Base-by-base conservation (phyloP, 2,329 filamentous ascomycete genomes). In the Neofusicoccum umdonicola region DNA sequence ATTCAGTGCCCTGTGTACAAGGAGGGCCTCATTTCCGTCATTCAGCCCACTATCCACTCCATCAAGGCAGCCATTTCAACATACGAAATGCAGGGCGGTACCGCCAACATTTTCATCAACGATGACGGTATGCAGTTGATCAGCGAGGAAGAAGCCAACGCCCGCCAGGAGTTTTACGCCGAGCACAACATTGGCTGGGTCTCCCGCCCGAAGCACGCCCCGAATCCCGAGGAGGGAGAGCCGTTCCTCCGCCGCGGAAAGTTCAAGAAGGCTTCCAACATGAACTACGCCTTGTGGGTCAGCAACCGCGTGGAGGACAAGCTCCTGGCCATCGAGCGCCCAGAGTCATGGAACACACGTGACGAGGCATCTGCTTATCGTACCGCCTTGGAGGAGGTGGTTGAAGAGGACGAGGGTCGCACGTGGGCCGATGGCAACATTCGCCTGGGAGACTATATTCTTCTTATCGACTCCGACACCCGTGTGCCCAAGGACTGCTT, bases 1-100 rank as follows among this genome's bases (percentile, higher is more conserved):
- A 90, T 96, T 48, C 92, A 96, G 73, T 93, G 91, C 74, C 92
- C 92, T 4, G 90, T 96, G 0, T 96, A 95, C 81, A 95, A 93
- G 76, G 92, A 96, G 75, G 91, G 91, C 68, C 83, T 96, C 2
- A 79, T 80, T 39, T 86, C 82, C 67, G 92, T 67, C 41, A 65
- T 67, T 44, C 50, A 57, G 37, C 56, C 50, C 4, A 37, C 27
- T 11, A 34, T 63, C 17, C 48, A 67, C 47, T 51, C 27, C 3
- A 63, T 65, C 63, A 65, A 65, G 50, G 88, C 91, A 71, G 81
- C 81, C 34, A 83, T 83, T 17, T 81, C 80, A 1, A 82, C 80
- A 11, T 83, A 83, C 67, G 81, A 83, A 66, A 77, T 82, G 71
- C 76, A 80, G 67, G 87, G 87, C 19, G 87, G 88, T 6, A 84